These are phyloP conservation scores for Quercus berberidifolia DNA, from an alignment of 306 rosid species.

Conservation along the genomic window DNA sequence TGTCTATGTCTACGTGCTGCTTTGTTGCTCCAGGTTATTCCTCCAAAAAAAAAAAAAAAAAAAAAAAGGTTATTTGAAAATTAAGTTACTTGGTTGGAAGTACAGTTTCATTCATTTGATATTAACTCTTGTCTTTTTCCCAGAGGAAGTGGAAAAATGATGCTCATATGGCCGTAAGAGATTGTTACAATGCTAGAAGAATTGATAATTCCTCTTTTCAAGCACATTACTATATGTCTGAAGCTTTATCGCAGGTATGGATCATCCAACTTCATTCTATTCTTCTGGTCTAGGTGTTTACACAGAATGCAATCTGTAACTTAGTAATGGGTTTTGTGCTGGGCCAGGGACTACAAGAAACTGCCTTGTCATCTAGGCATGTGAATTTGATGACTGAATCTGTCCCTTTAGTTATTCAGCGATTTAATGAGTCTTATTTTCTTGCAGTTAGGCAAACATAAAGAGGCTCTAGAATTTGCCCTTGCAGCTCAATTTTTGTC, in stretches of 20 bases:
- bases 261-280: neutral
- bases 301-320: neutral
- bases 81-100: slow-evolving; percentile 19
- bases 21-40: slow-evolving; percentile 66
- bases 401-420: slow-evolving; percentile 11
- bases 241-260: slow-evolving; percentile 81
- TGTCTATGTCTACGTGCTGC: slow-evolving; percentile 79
- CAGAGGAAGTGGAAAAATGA: slow-evolving; percentile 99
- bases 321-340: neutral
- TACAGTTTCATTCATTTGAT: slow-evolving; percentile 4
- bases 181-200: slow-evolving; percentile 74
- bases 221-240: slow-evolving; percentile 69
- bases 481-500: slow-evolving; percentile 58
- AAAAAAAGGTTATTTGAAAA: slow-evolving; percentile 41
- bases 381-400: slow-evolving; percentile 7
- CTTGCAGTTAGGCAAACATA: slow-evolving; percentile 76
- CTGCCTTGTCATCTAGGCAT: slow-evolving; percentile 2
- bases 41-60: no score
- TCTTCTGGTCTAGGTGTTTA: neutral
- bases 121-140: neutral
- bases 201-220: slow-evolving; percentile 54
- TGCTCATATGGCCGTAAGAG: slow-evolving; percentile 86
- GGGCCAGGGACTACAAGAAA: neutral
- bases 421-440: slow-evolving; percentile 17
- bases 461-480: slow-evolving; percentile 87